phyloP scores from a whole-genome alignment of 345 rosid species.

The Acer yangbiense region DNA sequence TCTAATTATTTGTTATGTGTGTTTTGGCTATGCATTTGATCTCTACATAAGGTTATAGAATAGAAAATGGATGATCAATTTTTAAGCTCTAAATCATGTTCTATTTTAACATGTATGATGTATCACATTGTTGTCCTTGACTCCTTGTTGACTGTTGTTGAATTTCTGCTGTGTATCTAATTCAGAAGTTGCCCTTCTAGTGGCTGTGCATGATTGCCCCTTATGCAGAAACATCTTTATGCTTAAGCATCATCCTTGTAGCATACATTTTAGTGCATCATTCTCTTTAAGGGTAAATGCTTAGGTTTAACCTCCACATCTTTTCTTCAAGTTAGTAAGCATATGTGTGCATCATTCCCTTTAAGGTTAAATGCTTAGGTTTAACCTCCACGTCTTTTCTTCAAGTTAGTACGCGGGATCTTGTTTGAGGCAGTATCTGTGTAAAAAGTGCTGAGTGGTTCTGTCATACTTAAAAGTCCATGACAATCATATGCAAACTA shows the following conservation, averaged over 20 bases:
- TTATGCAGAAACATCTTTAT: neutral
- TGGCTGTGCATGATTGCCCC: neutral
- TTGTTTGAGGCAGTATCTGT: neutral
- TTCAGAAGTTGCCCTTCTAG: neutral
- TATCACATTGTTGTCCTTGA: neutral
- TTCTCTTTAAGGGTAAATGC: neutral
- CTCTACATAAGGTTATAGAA: neutral
- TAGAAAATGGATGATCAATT: neutral
- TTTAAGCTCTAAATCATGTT: neutral
- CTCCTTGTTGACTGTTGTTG: neutral
- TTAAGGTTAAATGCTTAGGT: neutral
- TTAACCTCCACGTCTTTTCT: conserved; percentile 1
- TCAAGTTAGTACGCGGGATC: neutral
- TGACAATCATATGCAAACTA: neutral
- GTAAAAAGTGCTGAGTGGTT: neutral
- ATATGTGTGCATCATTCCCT: too few species aligned
- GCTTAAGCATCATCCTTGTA: neutral
- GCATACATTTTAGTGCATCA: neutral
- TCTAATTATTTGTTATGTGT: neutral
- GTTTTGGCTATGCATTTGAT: neutral
- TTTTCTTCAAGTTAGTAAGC: neutral
- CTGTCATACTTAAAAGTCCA: neutral
- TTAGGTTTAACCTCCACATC: neutral
- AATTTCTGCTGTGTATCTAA: neutral
- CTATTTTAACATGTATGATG: neutral